These are phyloP conservation scores for Cynara cardunculus DNA, from an alignment of 129 eudicot species.

Conservation along the genomic window DNA sequence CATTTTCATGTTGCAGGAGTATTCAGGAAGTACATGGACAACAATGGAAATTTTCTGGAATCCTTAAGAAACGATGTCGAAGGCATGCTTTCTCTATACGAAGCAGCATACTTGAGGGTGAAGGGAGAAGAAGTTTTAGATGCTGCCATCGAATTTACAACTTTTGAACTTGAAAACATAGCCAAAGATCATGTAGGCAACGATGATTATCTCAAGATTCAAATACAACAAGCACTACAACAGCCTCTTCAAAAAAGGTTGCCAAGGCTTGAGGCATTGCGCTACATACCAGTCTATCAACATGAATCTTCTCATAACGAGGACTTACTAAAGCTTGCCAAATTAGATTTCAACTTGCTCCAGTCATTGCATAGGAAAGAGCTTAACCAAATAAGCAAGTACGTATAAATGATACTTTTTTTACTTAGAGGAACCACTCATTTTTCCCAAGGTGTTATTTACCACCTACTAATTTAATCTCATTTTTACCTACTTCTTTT, in stretches of 20 bases:
- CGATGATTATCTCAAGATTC: neutral
- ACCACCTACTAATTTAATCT: too few species aligned
- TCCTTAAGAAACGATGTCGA: neutral
- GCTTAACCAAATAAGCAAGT: constrained; percentile 3
- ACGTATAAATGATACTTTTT: neutral
- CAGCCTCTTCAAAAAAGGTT: constrained; percentile 20
- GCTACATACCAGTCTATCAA: constrained; percentile 32
- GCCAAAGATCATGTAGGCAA: neutral
- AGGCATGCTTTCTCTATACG: constrained; percentile 40
- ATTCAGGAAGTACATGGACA: constrained; percentile 21
- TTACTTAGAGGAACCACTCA: too few species aligned
- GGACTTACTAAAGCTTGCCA: constrained; percentile 25
- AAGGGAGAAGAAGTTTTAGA: constrained; percentile 37
- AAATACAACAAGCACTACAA: constrained; percentile 25
- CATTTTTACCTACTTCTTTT: too few species aligned
- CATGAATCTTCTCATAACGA: constrained; percentile 12
- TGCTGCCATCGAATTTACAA: constrained; percentile 14
- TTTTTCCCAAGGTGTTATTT: too few species aligned
- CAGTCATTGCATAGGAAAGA: neutral
- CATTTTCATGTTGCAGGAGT: neutral
- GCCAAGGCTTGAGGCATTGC: constrained; percentile 24
- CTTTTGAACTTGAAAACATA: neutral
- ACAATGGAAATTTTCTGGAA: constrained; percentile 16
- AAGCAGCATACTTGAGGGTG: constrained; percentile 35
- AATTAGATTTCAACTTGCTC: constrained; percentile 37